A percentile compares a stretch with the other conserved stretches of the same genome.
phyloP scores from a whole-genome alignment of 139 green algal species.

The Zygnema circumcarinatum region DNA sequence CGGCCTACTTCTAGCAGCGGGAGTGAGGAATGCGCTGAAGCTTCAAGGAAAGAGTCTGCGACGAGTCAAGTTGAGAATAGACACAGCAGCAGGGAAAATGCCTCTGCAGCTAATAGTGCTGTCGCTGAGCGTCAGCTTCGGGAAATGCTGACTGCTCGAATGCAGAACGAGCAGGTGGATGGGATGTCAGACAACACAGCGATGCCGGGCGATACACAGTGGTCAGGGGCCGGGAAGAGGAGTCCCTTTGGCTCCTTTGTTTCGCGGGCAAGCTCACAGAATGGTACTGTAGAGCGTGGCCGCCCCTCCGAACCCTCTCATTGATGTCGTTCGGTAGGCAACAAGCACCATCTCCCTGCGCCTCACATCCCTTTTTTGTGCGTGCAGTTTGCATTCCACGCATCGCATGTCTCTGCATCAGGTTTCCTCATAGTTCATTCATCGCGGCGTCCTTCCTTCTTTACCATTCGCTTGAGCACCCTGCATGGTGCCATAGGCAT shows the following conservation, averaged over 20 bases:
- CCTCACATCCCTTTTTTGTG: too few relatives aligned
- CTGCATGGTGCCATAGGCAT: not conserved
- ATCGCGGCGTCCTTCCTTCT: too few relatives aligned
- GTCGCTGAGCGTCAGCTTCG: not conserved
- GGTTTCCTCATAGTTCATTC: not conserved
- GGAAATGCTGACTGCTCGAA: not conserved
- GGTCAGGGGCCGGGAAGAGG: not conserved
- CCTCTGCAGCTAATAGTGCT: not conserved
- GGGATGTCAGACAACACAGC: not conserved
- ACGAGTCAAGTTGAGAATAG: not conserved
- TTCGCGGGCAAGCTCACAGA: not conserved
- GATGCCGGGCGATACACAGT: not conserved
- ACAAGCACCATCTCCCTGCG: too few relatives aligned
- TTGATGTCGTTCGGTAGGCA: too few relatives aligned
- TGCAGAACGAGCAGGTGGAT: not conserved
- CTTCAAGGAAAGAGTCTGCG: not conserved
- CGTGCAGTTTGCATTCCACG: too few relatives aligned
- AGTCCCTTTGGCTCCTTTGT: not conserved
- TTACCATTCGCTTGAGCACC: too few relatives aligned
- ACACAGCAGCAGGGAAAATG: not conserved
- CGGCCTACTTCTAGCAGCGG: not conserved
- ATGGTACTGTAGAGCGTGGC: not conserved
- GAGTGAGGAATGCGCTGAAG: not conserved
- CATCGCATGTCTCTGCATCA: too few relatives aligned
- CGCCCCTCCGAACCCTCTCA: not conserved